Conservation (phyloP, 805 yeast genomes). For the Hanseniaspora meyeri region DNA sequence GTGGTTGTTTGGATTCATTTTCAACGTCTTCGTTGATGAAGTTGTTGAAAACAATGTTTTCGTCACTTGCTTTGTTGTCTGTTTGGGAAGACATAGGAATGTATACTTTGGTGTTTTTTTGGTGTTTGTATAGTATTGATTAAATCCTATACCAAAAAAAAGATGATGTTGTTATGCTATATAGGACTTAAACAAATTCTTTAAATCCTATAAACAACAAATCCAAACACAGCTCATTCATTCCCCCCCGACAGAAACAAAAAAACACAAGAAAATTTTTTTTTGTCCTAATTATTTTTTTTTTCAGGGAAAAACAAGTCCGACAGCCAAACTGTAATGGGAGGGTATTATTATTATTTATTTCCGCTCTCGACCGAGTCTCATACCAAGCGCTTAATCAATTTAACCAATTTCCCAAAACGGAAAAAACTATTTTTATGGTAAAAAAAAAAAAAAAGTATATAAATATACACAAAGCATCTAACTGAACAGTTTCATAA, state of each 20-base stretch:
- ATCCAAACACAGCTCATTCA: too few species aligned
- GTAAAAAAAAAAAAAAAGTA: not conserved
- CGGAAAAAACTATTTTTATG: not conserved
- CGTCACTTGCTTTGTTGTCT: conserved; percentile 4
- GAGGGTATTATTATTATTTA: too few species aligned
- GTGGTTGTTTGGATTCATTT: not conserved
- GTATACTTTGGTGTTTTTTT: not conserved
- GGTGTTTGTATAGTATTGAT: not conserved
- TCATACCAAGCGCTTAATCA: not conserved
- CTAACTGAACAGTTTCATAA: not conserved
- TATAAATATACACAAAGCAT: not conserved
- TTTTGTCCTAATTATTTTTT: not conserved
- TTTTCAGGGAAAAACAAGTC: not conserved
- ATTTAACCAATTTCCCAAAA: not conserved
- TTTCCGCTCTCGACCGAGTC: not conserved
- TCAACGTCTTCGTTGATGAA: conserved; percentile 13
- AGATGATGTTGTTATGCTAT: too few species aligned
- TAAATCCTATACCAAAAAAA: not conserved
- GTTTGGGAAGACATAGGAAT: not conserved
- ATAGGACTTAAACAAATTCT: conserved; percentile 1
- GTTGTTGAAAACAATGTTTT: conserved; percentile 12
- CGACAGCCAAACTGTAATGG: too few species aligned
- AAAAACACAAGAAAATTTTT: not conserved
- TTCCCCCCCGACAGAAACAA: not conserved
- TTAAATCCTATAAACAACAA: not conserved